Percentiles rank a stretch among this genome's conserved stretches.
phyloP scores from a whole-genome alignment of 805 yeast species.

The Kluyveromyces nonfermentans region DNA sequence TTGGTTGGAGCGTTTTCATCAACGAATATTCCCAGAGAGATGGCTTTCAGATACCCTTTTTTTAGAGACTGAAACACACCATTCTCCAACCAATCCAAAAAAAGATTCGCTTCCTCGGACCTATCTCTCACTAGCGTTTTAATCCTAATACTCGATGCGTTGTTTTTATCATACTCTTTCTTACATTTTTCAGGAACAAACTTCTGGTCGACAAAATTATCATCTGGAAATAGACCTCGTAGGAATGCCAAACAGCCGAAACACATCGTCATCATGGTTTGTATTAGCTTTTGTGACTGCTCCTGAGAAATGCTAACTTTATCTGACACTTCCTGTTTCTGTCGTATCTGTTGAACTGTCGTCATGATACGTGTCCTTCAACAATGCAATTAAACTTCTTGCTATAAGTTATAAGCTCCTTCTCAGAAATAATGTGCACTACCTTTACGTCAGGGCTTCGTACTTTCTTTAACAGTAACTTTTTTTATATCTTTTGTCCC shows the following conservation, averaged over 20 bases:
- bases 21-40: slow-evolving; percentile 38
- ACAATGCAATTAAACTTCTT: too few species aligned
- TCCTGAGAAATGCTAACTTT: slow-evolving; percentile 25
- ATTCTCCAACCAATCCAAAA: slow-evolving; percentile 45
- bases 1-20: slow-evolving; percentile 36
- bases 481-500: neutral
- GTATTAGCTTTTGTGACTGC: slow-evolving; percentile 39
- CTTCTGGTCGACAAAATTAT: slow-evolving; percentile 39
- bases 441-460: neutral
- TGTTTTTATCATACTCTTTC: slow-evolving; percentile 14
- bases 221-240: slow-evolving; percentile 50
- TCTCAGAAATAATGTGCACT: neutral
- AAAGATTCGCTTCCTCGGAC: slow-evolving; percentile 37
- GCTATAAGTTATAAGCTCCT: too few species aligned
- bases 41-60: slow-evolving; percentile 33
- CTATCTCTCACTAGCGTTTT: slow-evolving; percentile 41
- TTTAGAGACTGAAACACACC: slow-evolving; percentile 40
- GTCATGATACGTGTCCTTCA: too few species aligned
- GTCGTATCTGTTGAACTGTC: slow-evolving; percentile 13
- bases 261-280: slow-evolving; percentile 41
- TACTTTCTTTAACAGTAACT: neutral
- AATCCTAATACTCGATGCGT: slow-evolving; percentile 33
- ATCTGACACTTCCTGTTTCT: slow-evolving; percentile 9
- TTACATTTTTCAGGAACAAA: slow-evolving; percentile 33
- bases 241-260: slow-evolving; percentile 50